Base-by-base conservation (phyloP, 306 rosid genomes). In the Crataegus laevigata region DNA sequence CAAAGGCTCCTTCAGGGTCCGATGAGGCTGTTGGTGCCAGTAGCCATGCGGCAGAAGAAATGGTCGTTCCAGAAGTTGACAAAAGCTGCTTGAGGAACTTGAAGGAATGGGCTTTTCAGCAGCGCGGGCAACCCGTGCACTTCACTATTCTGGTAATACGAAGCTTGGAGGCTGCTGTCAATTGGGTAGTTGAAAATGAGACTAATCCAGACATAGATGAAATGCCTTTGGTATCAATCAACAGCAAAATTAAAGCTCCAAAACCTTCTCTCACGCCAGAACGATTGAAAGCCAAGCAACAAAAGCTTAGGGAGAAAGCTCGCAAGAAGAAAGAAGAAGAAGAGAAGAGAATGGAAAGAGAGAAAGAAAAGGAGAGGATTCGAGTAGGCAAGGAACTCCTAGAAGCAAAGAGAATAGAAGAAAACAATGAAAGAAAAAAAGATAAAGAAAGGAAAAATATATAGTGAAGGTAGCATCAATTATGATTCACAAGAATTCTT, bases 301-400 rank as follows among this genome's bases (percentile, higher is more conserved):
- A 90, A 81, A 96, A 94, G 72, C 87, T 94, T 84, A 92, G 99
- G 93, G 99, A 94, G 91, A 91, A 77, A 73, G 99, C 97, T 78
- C 96, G 96, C 72, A 92, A 94, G 93, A 94, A 90, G 93, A 94
- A 94, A 88, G 97, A 94, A 87, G 99, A 94, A 84, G 97, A 92
- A 72, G 99, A 92, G 73, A 94, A 84, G 89, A 90, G 78, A 80
- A 70, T 4, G 58, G 97, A 94, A 81, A 90, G 90, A 80, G 99
- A 94, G 85, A 92, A 45, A 78, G 99, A 94, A 85, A 94, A 89
- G 96, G 99, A 92, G 88, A 92, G 99, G 82, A 89, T 94, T 75
- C 93, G 98, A 59, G 75, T 94, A 19, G 99, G 99, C 79, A 94
- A 90, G 85, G 99, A 94, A 78, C 84, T 94, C 76, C 75, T 94